Conservation (phyloP, 768 basidiomycete species). For the Amanita thiersii region DNA sequence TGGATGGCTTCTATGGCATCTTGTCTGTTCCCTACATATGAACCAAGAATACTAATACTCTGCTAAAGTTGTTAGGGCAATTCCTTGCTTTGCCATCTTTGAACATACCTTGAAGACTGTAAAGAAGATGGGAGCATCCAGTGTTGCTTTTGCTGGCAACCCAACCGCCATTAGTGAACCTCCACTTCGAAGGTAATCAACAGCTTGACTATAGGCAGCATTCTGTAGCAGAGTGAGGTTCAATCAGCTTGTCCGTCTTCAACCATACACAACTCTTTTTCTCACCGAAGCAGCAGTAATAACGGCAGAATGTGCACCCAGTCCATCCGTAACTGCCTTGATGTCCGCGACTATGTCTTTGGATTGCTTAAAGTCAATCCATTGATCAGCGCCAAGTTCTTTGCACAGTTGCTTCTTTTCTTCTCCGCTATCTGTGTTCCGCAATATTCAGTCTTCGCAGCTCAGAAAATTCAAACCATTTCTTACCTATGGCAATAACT, state of each 20-base stretch:
- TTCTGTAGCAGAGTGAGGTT: conserved; percentile 4
- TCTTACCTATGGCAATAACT: conserved; percentile 63
- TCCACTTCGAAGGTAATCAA: conserved; percentile 68
- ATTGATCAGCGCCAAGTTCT: conserved; percentile 62
- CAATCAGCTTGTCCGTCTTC: background rate
- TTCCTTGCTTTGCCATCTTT: background rate
- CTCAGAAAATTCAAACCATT: background rate
- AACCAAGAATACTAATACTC: conserved; percentile 26
- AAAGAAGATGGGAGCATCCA: conserved; percentile 63
- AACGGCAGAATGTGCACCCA: conserved; percentile 65
- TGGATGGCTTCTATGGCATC: conserved; percentile 77
- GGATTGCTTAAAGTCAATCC: conserved; percentile 70
- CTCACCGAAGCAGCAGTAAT: conserved; percentile 48
- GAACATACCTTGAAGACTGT: conserved; percentile 49
- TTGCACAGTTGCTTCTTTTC: conserved; percentile 59
- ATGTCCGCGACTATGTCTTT: conserved; percentile 62
- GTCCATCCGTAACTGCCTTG: conserved; percentile 51
- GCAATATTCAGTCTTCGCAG: background rate
- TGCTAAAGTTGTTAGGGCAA: conserved; percentile 3
- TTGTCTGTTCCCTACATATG: conserved; percentile 65
- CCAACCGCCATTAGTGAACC: conserved; percentile 78
- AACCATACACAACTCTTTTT: background rate
- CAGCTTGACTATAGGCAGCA: conserved; percentile 42
- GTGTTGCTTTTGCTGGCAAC: conserved; percentile 52
- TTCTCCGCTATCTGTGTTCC: conserved; percentile 51